Percentiles rank a stretch among this genome's conserved stretches.
Conservation (phyloP, 148 eudicot genomes). For the Rheum nobile region DNA sequence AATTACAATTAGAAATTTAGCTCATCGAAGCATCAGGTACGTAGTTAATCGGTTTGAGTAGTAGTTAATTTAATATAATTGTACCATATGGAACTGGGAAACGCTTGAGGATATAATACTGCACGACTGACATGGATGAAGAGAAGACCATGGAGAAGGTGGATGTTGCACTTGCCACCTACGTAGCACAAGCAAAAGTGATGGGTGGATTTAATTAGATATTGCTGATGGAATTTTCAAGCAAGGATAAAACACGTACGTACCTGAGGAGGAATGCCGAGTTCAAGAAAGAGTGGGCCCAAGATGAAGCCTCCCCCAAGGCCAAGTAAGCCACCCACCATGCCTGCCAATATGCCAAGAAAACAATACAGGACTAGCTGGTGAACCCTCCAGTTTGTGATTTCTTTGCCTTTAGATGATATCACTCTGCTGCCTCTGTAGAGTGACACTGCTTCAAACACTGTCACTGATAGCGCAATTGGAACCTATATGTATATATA, state of each 20-base stretch:
- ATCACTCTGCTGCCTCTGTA: constrained; percentile 40
- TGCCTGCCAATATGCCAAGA: constrained; percentile 39
- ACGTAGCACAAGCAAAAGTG: neutral
- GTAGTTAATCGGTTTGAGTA: neutral
- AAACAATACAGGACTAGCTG: constrained; percentile 35
- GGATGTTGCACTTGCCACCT: constrained; percentile 71
- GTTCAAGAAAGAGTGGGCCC: constrained; percentile 49
- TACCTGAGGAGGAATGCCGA: constrained; percentile 36
- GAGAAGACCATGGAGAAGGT: constrained; percentile 63
- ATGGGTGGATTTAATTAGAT: no score
- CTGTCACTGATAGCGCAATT: neutral
- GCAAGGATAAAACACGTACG: neutral
- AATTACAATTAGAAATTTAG: neutral
- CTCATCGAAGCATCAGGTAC: no score
- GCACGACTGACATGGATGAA: constrained; percentile 59
- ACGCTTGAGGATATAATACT: constrained; percentile 56
- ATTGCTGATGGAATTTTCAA: no score
- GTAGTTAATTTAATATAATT: neutral
- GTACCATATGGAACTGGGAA: constrained; percentile 63
- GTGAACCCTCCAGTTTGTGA: constrained; percentile 30
- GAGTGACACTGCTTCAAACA: constrained; percentile 27
- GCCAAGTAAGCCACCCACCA: constrained; percentile 57
- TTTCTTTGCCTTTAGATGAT: constrained; percentile 41
- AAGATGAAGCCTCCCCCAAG: constrained; percentile 59
- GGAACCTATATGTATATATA: neutral